These are phyloP conservation scores for Plasmodium yoelii DNA, from an alignment of 169 alveolate genomes.

Conservation along the genomic window DNA sequence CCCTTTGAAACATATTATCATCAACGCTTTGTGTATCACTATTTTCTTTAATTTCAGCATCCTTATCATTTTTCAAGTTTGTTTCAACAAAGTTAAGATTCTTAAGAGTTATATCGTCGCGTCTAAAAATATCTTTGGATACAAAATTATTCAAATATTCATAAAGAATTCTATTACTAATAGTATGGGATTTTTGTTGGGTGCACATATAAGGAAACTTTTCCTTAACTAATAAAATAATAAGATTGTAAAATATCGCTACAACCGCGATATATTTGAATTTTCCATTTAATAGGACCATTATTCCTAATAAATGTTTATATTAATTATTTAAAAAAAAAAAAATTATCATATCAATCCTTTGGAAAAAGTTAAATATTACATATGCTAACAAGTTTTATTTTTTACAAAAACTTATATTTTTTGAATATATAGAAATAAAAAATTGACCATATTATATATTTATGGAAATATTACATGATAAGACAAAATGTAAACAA, in stretches of 20 bases:
- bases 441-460: constrained; percentile 2
- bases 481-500: too few relatives aligned
- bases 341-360: too few relatives aligned
- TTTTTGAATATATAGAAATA: neutral
- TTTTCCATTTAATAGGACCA: constrained; percentile 19
- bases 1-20: constrained; percentile 14
- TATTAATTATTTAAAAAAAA: neutral
- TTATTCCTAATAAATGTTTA: neutral
- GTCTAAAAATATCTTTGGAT: neutral
- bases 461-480: neutral
- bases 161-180: neutral
- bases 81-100: constrained; percentile 8
- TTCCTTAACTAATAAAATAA: constrained; percentile 7
- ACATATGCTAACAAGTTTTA: too few relatives aligned
- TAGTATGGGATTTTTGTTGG: neutral
- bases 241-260: constrained; percentile 6
- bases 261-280: neutral
- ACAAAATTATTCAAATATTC: neutral
- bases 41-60: constrained; percentile 4
- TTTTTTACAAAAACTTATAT: too few relatives aligned
- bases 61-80: constrained; percentile 15
- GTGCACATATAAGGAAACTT: neutral
- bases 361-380: too few relatives aligned
- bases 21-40: neutral
- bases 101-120: neutral